Evolutionary conservation across 495 filamentous ascomycete species (phyloP).

Genomic region (Penicillium alfredii): DNA sequence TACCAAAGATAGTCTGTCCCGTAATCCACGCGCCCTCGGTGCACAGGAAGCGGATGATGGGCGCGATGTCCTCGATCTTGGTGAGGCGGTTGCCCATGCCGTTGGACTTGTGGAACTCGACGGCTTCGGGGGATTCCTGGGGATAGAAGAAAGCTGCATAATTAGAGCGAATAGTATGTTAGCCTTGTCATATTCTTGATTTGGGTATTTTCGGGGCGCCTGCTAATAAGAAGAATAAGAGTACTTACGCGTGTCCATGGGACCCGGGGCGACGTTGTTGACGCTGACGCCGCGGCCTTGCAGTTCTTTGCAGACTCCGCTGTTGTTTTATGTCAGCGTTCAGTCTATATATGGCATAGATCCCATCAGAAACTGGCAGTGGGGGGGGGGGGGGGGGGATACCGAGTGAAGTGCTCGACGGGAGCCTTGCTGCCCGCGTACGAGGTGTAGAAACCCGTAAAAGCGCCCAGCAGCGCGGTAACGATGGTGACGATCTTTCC

Average conservation of each 20-base stretch:
- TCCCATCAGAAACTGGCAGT: too few relatives aligned
- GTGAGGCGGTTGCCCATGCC: constrained; percentile 33
- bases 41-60: constrained; percentile 33
- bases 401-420: constrained; percentile 38
- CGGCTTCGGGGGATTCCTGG: constrained; percentile 31
- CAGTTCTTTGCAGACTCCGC: constrained; percentile 36
- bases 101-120: constrained; percentile 32
- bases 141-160: constrained; percentile 31
- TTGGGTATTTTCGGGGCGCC: too few relatives aligned
- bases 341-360: too few relatives aligned
- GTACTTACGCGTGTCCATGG: constrained; percentile 37
- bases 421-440: constrained; percentile 37
- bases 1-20: constrained; percentile 38
- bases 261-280: constrained; percentile 31
- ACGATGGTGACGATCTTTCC: constrained; percentile 37
- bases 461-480: constrained; percentile 31
- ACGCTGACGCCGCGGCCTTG: constrained; percentile 28
- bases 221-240: too few relatives aligned
- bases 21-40: constrained; percentile 37
- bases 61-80: constrained; percentile 30
- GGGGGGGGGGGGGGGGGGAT: neutral
- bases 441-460: constrained; percentile 36
- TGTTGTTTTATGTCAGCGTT: too few relatives aligned
- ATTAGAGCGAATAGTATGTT: neutral
- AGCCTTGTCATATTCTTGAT: neutral